Base-by-base conservation (phyloP, 2,329 filamentous ascomycete genomes). In the Trichoderma endophyticum region DNA sequence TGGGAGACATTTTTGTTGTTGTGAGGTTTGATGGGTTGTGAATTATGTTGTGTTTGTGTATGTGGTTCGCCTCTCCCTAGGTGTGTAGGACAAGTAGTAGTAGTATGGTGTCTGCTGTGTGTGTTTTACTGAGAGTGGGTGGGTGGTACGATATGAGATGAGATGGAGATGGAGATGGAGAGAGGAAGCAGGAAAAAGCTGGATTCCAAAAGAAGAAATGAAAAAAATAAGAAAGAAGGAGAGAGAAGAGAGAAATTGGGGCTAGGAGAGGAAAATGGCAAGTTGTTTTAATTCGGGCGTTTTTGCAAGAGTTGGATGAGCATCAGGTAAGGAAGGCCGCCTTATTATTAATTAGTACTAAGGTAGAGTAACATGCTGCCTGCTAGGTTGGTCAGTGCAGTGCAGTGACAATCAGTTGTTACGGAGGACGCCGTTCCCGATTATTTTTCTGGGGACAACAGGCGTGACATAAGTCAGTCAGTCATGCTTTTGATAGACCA, bases 1-100 rank as follows among this genome's bases (percentile, higher is more conserved):
- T 88, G 65, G 86, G 87, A 70, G 86, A 84, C 87, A 89, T 89
- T 82, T 74, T 56, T 32, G 57, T 61, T 36, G 32, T 36, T 36
- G 34, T 36, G 34, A 15, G 34, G 12, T 36, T 36, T 36, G 34
- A 36, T 36, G 34, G 12, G 34, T 15, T 36, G 34, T 6, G 34
- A 15, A 32, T 56, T 59, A 8, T 30, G 24, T 30, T 30, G 28
- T 36, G 12, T 36, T 7, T 62, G 36, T 62, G 18, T 59, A 12
- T 24, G 30, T 32, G 26, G 14, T 26, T 36, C 6, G 34, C 15
- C 6, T 36, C 34, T 36, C 34, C 3, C 9, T 11, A 32, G 30
- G 34, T 12, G 43, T 51, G 43, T 51, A 21, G 9, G 43, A 51
- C 43, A 21, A 51, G 9, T 12, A 21, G 36, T 9, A 51, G 8